phyloP scores from a whole-genome alignment of 164 flowering plant species.

The Cinnamomum micranthum region DNA sequence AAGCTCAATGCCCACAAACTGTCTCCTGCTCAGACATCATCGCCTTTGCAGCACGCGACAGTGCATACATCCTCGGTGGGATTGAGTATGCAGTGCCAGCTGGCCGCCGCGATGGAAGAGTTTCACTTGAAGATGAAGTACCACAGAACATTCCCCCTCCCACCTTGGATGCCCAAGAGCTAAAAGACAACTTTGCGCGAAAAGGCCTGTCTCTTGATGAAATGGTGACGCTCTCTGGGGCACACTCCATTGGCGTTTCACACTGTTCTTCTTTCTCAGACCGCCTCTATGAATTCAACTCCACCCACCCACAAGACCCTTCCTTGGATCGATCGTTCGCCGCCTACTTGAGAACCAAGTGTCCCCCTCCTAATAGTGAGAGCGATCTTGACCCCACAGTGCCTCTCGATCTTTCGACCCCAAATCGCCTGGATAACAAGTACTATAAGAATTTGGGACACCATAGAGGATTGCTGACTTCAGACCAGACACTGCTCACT shows the following conservation, averaged over 20 bases:
- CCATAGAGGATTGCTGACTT: conserved; percentile 1
- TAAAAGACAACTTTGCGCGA: conserved; percentile 3
- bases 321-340: not conserved
- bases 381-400: not conserved
- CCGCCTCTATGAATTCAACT: not conserved
- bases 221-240: conserved; percentile 11
- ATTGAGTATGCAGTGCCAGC: conserved; percentile 3
- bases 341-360: not conserved
- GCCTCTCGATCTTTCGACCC: not conserved
- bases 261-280: not conserved
- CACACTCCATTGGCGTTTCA: conserved; percentile 9
- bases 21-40: conserved; percentile 11
- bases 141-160: not conserved
- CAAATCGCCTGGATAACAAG: conserved; percentile 5
- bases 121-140: conserved; percentile 2
- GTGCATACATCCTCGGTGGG: not conserved
- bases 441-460: conserved; percentile 5
- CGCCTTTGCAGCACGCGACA: conserved; percentile 9
- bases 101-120: conserved; percentile 11
- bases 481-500: not conserved
- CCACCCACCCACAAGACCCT: not conserved
- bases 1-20: conserved; percentile 6
- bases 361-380: not conserved
- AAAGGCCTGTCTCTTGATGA: conserved; percentile 10
- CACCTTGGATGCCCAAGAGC: not conserved